These are phyloP conservation scores for Apiotrichum sp. DNA, from an alignment of 1,284 basidiomycete genomes.

Conservation along the genomic window DNA sequence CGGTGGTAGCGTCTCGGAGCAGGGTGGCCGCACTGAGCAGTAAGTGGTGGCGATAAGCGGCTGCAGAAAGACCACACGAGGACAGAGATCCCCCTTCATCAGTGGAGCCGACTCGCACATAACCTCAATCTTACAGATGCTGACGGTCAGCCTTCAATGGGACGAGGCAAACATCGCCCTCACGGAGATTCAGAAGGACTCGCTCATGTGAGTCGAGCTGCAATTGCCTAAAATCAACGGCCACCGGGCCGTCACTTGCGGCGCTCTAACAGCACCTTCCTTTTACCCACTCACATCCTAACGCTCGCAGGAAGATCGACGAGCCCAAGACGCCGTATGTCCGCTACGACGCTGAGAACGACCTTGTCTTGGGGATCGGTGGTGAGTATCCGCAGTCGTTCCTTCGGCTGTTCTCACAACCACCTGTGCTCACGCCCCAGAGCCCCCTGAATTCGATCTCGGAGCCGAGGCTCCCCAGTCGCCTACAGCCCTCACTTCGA, in stretches of 20 bases:
- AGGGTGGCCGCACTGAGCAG: slow-evolving; percentile 6
- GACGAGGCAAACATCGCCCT: slow-evolving; percentile 84
- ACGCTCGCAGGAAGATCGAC: slow-evolving; percentile 63
- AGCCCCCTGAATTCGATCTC: slow-evolving; percentile 51
- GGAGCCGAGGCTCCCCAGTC: slow-evolving; percentile 6
- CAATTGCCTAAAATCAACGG: too few species aligned
- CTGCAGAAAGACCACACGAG: too few species aligned
- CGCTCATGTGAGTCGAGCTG: slow-evolving; percentile 58
- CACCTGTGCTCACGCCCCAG: slow-evolving; percentile 43
- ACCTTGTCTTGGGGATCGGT: slow-evolving; percentile 62
- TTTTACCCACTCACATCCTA: background rate
- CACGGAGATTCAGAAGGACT: slow-evolving; percentile 86
- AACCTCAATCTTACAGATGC: too few species aligned
- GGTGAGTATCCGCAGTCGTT: slow-evolving; percentile 34
- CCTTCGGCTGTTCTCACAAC: background rate
- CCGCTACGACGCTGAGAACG: slow-evolving; percentile 77
- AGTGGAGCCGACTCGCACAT: too few species aligned
- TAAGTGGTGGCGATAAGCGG: slow-evolving; percentile 2
- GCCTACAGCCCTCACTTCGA: slow-evolving; percentile 4
- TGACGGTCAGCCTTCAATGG: slow-evolving; percentile 62
- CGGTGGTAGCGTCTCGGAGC: slow-evolving; percentile 3
- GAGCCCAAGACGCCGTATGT: slow-evolving; percentile 96
- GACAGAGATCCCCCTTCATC: too few species aligned
- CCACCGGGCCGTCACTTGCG: too few species aligned
- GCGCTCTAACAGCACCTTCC: too few species aligned